Conservation (phyloP, 768 basidiomycete genomes). For the Boletus sp. region DNA sequence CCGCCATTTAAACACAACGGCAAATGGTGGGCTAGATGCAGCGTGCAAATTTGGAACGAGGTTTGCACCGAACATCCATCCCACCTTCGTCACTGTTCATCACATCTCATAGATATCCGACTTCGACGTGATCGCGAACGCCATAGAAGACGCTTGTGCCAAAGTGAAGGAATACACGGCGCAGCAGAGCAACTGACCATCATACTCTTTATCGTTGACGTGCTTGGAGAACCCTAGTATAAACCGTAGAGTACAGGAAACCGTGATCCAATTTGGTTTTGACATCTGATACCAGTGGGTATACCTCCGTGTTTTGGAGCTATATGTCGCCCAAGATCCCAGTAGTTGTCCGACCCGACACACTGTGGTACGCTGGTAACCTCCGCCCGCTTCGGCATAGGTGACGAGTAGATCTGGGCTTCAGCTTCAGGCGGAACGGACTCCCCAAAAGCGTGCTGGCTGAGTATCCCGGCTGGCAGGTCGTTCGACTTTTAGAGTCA, state of each 20-base stretch:
- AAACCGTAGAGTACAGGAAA: background rate
- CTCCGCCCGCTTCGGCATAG: no score
- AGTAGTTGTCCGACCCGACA: no score
- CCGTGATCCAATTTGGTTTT: background rate
- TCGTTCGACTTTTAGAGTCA: no score
- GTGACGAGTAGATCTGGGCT: no score
- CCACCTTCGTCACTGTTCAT: background rate
- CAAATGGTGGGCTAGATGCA: constrained; percentile 34
- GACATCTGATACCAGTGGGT: no score
- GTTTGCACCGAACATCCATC: constrained; percentile 11
- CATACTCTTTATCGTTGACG: background rate
- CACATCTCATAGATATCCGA: constrained; percentile 28
- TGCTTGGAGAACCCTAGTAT: background rate
- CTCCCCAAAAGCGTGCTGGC: no score
- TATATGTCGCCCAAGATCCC: no score
- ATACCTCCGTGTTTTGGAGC: no score
- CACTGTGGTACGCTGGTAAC: no score
- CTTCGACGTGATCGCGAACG: constrained; percentile 29
- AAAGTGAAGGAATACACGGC: constrained; percentile 12
- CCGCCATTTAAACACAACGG: constrained; percentile 23
- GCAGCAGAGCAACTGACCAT: constrained; percentile 3
- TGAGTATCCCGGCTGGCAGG: no score
- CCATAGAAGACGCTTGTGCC: constrained; percentile 24
- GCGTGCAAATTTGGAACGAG: constrained; percentile 34
- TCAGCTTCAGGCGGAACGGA: no score